These are phyloP conservation scores for Talaromyces thailandensis DNA, from an alignment of 495 filamentous ascomycete genomes.

Conservation along the genomic window DNA sequence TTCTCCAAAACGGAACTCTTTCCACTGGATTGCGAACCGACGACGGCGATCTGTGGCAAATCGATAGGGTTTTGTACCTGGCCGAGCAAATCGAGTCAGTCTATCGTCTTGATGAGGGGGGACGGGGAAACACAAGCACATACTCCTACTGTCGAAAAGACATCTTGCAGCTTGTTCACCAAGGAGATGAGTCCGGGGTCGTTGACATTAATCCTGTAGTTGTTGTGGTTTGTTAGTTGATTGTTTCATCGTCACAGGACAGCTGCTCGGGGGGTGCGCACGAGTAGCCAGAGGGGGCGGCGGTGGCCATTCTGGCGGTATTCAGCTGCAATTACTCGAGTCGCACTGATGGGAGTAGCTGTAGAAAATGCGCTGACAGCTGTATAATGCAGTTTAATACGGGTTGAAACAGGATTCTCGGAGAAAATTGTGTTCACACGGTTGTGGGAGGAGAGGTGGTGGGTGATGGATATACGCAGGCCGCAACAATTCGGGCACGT, in stretches of 20 bases:
- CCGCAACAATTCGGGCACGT: not conserved
- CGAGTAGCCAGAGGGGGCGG: conserved; percentile 35
- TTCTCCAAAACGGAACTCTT: conserved; percentile 99
- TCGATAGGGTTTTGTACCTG: conserved; percentile 97
- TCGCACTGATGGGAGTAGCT: conserved; percentile 4
- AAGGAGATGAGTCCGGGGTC: conserved; percentile 79
- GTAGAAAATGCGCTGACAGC: not conserved
- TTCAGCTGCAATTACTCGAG: not conserved
- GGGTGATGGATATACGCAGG: conserved; percentile 2
- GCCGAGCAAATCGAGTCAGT: conserved; percentile 17
- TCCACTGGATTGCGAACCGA: conserved; percentile 97
- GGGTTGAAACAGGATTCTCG: not conserved
- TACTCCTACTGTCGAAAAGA: conserved; percentile 96
- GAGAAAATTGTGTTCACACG: not conserved
- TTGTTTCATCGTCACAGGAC: conserved; percentile 8
- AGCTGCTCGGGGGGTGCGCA: conserved; percentile 25
- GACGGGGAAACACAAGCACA: conserved; percentile 38
- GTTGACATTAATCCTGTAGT: conserved; percentile 65
- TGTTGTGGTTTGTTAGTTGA: conserved; percentile 19
- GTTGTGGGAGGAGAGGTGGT: not conserved
- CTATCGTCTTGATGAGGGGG: not conserved
- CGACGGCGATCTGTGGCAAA: conserved; percentile 96
- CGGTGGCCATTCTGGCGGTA: conserved; percentile 37
- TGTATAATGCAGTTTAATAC: not conserved
- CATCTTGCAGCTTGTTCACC: conserved; percentile 99